Base-by-base conservation (phyloP, 2,329 filamentous ascomycete genomes). In the Grosmannia serpens region DNA sequence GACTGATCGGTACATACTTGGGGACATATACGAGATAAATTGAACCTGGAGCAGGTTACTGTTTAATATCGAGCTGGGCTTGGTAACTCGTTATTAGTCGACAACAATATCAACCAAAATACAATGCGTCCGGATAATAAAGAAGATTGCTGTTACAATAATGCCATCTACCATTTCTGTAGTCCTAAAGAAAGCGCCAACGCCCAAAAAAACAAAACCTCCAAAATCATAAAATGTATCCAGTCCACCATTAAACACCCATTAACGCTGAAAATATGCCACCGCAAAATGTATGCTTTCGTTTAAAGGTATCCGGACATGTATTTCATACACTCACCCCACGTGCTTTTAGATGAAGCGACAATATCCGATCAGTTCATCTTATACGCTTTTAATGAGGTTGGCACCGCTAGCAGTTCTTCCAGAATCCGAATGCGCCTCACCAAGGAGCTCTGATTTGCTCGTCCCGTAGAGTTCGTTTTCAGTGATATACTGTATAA, bases 401-500 rank as follows among this genome's bases (percentile, higher is more conserved):
- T 44, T 35, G 10, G 56, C 55, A 26, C 53, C 50, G 11, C 33
- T 41, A 11, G 56, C 54, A 8, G 49, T 29, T 38, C 49, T 60
- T 44, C 49, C 53, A 38, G 56, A 56, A 44, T 47, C 57, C 11
- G 38, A 51, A 31, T 54, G 56, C 11, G 15, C 15, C 38, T 59
- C 53, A 26, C 33, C 38, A 22, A 51, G 31, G 38, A 47, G 57
- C 20, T 59, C 60, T 13, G 59, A 55, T 38, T 63, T 62, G 46
- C 58, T 52, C 13, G 59, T 55, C 17, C 58, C 60, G 29, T 63
- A 63, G 15, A 63, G 56, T 3, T 58, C 58, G 38, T 61, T 60
- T 4, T 55, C 57, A 29, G 53, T 44, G 22, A 63, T 63, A 55
- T 63, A 63, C 11, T 62, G 54, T 20, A 63, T 64, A 4, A 64